Percentiles rank a stretch among this genome's conserved stretches.
Evolutionary conservation across 768 basidiomycete genomes (phyloP).

Genomic region (Calocybe indica): DNA sequence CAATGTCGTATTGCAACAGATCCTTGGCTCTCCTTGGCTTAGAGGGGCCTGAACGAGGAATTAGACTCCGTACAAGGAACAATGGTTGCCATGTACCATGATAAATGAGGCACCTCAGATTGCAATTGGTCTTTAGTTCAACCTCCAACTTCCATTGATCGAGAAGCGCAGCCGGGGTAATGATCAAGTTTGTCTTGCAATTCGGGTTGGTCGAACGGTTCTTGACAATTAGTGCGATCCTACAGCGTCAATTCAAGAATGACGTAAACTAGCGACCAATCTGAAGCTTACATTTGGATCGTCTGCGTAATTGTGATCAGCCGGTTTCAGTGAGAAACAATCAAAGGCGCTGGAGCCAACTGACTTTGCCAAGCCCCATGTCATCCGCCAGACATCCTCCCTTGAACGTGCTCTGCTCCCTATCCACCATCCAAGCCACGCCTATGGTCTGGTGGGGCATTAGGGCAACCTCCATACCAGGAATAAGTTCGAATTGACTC

Average conservation of each 20-base stretch:
- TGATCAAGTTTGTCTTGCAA: slow-evolving; percentile 61
- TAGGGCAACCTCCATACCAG: slow-evolving; percentile 53
- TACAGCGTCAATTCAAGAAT: slow-evolving; percentile 12
- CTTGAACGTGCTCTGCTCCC: slow-evolving; percentile 32
- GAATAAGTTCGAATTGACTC: slow-evolving; percentile 40
- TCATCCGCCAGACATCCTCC: slow-evolving; percentile 49
- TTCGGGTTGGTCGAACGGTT: slow-evolving; percentile 44
- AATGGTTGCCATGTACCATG: slow-evolving; percentile 35
- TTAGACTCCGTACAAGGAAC: neutral
- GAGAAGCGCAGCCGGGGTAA: slow-evolving; percentile 61
- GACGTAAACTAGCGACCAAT: neutral
- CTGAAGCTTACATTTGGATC: slow-evolving; percentile 35
- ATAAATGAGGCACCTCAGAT: slow-evolving; percentile 50
- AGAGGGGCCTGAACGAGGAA: slow-evolving; percentile 28
- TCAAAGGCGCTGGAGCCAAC: slow-evolving; percentile 6
- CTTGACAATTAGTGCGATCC: slow-evolving; percentile 54
- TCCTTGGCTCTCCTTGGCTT: slow-evolving; percentile 41
- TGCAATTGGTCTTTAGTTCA: slow-evolving; percentile 47
- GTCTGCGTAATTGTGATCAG: slow-evolving; percentile 25
- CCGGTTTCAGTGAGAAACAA: neutral
- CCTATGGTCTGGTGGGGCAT: slow-evolving; percentile 69
- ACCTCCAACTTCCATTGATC: slow-evolving; percentile 63
- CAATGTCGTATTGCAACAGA: slow-evolving; percentile 53
- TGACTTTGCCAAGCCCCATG: slow-evolving; percentile 58
- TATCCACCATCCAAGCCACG: slow-evolving; percentile 56